Conservation (phyloP, 2,329 filamentous ascomycete genomes). For the Pseudogymnoascus sp. region DNA sequence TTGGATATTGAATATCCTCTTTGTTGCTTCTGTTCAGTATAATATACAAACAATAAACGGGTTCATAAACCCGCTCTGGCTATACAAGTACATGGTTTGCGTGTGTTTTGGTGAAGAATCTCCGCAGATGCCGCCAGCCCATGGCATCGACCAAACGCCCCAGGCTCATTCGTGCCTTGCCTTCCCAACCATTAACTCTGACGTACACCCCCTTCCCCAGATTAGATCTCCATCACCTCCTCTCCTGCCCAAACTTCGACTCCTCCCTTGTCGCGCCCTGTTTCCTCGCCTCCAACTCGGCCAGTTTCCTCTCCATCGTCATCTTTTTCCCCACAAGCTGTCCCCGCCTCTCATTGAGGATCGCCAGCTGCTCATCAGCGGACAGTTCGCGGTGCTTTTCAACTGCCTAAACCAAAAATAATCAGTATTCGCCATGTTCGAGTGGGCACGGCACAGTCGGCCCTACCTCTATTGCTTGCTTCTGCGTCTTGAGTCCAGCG, state of each 20-base stretch:
- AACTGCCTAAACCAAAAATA: constrained; percentile 29
- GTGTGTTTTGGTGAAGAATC: background rate
- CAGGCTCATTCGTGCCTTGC: background rate
- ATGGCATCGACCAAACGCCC: background rate
- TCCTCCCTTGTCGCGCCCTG: constrained; percentile 33
- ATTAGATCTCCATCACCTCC: constrained; percentile 13
- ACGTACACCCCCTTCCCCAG: background rate
- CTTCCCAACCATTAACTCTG: background rate
- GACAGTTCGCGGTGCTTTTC: constrained; percentile 42
- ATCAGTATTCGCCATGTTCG: constrained; percentile 7
- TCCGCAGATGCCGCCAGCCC: background rate
- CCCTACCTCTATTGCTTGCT: constrained; percentile 44
- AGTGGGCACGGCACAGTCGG: background rate
- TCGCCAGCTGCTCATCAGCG: constrained; percentile 46
- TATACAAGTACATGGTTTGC: background rate
- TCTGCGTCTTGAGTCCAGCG: constrained; percentile 47
- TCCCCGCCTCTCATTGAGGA: constrained; percentile 42
- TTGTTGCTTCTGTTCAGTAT: background rate
- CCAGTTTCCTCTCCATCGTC: constrained; percentile 49
- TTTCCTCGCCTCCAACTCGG: constrained; percentile 37
- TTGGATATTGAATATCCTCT: background rate
- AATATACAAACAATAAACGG: background rate
- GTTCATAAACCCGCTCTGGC: background rate
- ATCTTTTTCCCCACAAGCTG: constrained; percentile 43
- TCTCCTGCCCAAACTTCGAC: constrained; percentile 28